phyloP scores from a whole-genome alignment of 148 eudicot genomes.

The Vaccinium darrowii region DNA sequence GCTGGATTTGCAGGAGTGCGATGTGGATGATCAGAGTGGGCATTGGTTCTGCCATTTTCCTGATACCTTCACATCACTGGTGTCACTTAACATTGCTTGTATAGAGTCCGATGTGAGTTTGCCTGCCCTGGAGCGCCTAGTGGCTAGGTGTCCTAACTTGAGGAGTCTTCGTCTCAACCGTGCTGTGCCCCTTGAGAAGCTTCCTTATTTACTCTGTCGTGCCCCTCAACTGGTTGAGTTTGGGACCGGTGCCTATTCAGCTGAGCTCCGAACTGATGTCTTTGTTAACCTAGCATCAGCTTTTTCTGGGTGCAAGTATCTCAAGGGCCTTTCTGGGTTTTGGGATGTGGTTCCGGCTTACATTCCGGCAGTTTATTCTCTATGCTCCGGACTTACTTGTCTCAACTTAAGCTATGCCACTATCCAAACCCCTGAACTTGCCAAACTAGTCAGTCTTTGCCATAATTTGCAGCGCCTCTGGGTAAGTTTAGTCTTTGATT shows the following conservation, averaged over 20 bases:
- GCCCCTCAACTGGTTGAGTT: slow-evolving; percentile 83
- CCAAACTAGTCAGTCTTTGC: slow-evolving; percentile 65
- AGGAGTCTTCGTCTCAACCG: slow-evolving; percentile 80
- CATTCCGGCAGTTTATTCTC: slow-evolving; percentile 69
- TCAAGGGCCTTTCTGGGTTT: slow-evolving; percentile 75
- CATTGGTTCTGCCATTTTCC: slow-evolving; percentile 94
- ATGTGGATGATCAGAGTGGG: slow-evolving; percentile 87
- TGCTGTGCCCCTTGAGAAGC: slow-evolving; percentile 73
- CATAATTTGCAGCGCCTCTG: slow-evolving; percentile 71
- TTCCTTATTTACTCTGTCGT: slow-evolving; percentile 51
- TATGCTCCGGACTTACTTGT: slow-evolving; percentile 72
- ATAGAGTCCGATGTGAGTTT: slow-evolving; percentile 70
- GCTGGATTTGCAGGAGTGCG: slow-evolving; percentile 85
- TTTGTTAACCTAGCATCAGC: slow-evolving; percentile 53
- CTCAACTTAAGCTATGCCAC: slow-evolving; percentile 86
- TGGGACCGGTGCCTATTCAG: slow-evolving; percentile 75
- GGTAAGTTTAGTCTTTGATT: slow-evolving; percentile 46
- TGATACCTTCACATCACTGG: slow-evolving; percentile 65
- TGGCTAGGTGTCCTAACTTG: slow-evolving; percentile 69
- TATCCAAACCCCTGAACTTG: slow-evolving; percentile 70
- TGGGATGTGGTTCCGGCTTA: slow-evolving; percentile 84
- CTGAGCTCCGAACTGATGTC: slow-evolving; percentile 63
- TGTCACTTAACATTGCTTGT: slow-evolving; percentile 83
- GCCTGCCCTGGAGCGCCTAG: slow-evolving; percentile 74
- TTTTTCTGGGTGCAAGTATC: slow-evolving; percentile 64